phyloP scores from a whole-genome alignment of 768 basidiomycete species.

The Termitomyces heimii region DNA sequence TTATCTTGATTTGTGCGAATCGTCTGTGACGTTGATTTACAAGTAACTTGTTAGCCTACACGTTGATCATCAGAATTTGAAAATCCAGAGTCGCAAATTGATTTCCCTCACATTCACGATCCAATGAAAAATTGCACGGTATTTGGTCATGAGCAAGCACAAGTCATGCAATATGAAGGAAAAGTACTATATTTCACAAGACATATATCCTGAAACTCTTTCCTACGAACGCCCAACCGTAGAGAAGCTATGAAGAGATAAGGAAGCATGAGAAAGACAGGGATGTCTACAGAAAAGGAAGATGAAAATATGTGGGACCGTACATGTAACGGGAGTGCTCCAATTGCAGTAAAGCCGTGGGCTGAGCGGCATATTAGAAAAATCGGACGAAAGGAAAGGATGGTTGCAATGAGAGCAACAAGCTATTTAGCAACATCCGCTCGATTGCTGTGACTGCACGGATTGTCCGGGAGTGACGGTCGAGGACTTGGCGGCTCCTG shows the following conservation, averaged over 20 bases:
- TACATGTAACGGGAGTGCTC: slow-evolving; percentile 24
- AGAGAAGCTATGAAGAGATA: slow-evolving; percentile 8
- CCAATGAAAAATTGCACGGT: neutral
- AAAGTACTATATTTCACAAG: slow-evolving; percentile 17
- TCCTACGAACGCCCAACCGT: slow-evolving; percentile 12
- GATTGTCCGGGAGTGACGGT: slow-evolving; percentile 82
- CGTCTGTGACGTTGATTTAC: neutral
- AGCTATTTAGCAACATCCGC: slow-evolving; percentile 71
- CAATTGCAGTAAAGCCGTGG: slow-evolving; percentile 11
- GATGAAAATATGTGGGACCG: slow-evolving; percentile 30
- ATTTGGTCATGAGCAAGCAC: neutral
- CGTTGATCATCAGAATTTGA: slow-evolving; percentile 2
- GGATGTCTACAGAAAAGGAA: slow-evolving; percentile 27
- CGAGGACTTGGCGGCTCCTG: slow-evolving; percentile 73
- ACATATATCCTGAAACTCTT: slow-evolving; percentile 13
- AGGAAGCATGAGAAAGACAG: slow-evolving; percentile 12
- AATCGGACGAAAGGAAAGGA: neutral
- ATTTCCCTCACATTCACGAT: slow-evolving; percentile 4
- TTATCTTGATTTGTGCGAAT: neutral
- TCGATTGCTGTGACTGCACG: slow-evolving; percentile 67
- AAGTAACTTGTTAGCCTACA: slow-evolving; percentile 1
- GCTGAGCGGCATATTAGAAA: slow-evolving; percentile 12
- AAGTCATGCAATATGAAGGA: slow-evolving; percentile 3
- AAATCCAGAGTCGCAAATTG: neutral
- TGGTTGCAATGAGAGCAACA: neutral